Conservation (phyloP, 495 filamentous ascomycete species). For the Talaromyces trachyspermus region DNA sequence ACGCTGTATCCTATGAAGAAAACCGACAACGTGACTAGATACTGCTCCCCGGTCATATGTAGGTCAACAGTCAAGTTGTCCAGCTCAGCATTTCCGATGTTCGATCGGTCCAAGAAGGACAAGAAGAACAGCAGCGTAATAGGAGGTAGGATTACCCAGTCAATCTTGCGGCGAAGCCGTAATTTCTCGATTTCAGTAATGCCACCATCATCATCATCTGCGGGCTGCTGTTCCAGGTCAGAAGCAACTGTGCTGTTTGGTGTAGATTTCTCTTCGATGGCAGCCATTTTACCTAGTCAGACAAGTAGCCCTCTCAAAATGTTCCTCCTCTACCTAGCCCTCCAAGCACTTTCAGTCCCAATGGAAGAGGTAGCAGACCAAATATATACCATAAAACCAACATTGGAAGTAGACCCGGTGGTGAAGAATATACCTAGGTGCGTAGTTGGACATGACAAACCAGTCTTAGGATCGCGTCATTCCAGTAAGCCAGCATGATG, state of each 20-base stretch:
- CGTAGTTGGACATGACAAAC: background rate
- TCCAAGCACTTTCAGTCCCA: too few relatives aligned
- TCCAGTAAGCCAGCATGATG: background rate
- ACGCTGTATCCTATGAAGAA: slow-evolving; percentile 75
- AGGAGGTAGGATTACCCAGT: slow-evolving; percentile 55
- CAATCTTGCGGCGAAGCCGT: slow-evolving; percentile 57
- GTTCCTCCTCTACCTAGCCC: too few relatives aligned
- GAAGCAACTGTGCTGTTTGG: background rate
- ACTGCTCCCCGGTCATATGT: slow-evolving; percentile 64
- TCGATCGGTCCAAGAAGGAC: slow-evolving; percentile 69
- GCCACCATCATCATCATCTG: background rate
- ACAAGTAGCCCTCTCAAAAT: too few relatives aligned
- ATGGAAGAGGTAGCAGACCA: too few relatives aligned
- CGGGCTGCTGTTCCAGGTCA: background rate
- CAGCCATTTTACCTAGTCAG: background rate
- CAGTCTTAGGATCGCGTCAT: background rate
- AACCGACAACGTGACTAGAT: slow-evolving; percentile 61
- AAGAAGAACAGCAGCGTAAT: slow-evolving; percentile 63
- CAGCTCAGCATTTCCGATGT: slow-evolving; percentile 52
- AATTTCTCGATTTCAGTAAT: slow-evolving; percentile 46
- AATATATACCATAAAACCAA: background rate
- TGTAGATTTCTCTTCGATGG: background rate
- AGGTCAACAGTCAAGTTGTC: slow-evolving; percentile 60
- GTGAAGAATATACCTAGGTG: background rate
- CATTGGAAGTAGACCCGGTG: background rate